A percentile compares a stretch with the other conserved stretches of the same genome.
These are phyloP conservation scores for Apiospora saccharicola DNA, from an alignment of 2,329 filamentous ascomycete species.

Conservation along the genomic window DNA sequence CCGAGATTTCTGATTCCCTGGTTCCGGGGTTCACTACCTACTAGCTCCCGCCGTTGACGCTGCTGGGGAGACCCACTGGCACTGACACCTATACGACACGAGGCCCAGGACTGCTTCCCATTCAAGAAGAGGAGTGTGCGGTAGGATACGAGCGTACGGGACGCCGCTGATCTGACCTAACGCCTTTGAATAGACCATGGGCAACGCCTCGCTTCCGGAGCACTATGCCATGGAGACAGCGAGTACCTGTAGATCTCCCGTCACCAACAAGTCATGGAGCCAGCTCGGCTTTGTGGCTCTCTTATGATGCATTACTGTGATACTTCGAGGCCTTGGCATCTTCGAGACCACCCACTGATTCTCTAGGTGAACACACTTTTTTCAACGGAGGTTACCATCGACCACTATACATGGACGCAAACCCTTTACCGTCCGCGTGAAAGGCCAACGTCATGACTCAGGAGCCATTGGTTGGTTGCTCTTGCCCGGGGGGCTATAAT, in stretches of 20 bases:
- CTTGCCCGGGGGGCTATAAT: not conserved
- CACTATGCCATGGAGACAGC: not conserved
- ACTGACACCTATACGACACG: not conserved
- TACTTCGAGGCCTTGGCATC: not conserved
- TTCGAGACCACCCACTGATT: not conserved
- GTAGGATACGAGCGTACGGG: not conserved
- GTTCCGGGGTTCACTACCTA: constrained; percentile 2
- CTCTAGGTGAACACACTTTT: not conserved
- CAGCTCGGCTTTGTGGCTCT: not conserved
- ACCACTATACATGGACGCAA: not conserved
- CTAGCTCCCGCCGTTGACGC: not conserved
- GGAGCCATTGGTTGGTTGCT: not conserved
- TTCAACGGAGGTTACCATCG: not conserved
- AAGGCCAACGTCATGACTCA: not conserved
- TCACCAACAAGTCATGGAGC: constrained; percentile 6
- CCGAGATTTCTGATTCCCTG: constrained; percentile 3
- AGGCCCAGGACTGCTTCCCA: not conserved
- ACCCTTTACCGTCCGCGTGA: not conserved
- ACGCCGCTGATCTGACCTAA: not conserved
- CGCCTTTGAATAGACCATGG: not conserved
- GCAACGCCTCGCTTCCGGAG: not conserved
- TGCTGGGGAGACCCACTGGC: constrained; percentile 11
- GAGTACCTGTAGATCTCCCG: not conserved
- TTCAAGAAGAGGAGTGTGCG: not conserved
- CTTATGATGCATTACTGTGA: not conserved